Conservation (phyloP, 768 basidiomycete genomes). For the Rhodocollybia butyracea region DNA sequence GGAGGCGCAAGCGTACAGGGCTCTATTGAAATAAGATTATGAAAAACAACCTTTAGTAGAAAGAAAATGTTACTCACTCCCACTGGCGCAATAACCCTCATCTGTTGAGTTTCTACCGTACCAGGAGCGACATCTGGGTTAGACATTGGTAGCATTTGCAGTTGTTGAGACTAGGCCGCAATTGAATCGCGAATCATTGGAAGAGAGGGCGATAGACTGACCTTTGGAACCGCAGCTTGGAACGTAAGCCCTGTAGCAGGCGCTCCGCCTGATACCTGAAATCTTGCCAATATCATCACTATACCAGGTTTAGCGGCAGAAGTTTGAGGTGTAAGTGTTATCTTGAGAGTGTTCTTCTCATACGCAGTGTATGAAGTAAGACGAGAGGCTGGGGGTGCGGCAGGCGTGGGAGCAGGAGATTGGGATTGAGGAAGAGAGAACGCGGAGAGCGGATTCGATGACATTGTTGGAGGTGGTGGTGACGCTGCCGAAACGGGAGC, state of each 20-base stretch:
- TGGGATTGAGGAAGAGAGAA: slow-evolving; percentile 37
- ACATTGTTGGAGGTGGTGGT: slow-evolving; percentile 16
- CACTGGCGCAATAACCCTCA: slow-evolving; percentile 85
- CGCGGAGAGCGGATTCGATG: slow-evolving; percentile 26
- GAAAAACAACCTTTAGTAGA: slow-evolving; percentile 4
- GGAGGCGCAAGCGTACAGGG: slow-evolving; percentile 77
- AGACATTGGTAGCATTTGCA: slow-evolving; percentile 98
- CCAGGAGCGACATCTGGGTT: slow-evolving; percentile 77
- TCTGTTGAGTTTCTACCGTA: slow-evolving; percentile 87
- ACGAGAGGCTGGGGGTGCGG: slow-evolving; percentile 43
- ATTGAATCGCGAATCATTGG: background rate
- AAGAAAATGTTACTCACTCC: slow-evolving; percentile 58
- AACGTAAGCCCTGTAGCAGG: slow-evolving; percentile 73
- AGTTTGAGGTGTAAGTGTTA: slow-evolving; percentile 87
- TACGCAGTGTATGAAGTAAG: slow-evolving; percentile 82
- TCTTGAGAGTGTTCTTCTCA: slow-evolving; percentile 85
- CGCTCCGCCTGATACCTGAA: slow-evolving; percentile 61
- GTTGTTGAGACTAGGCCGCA: slow-evolving; percentile 74
- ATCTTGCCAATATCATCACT: slow-evolving; percentile 86
- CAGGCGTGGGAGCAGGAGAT: slow-evolving; percentile 30
- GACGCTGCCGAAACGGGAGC: slow-evolving; percentile 17
- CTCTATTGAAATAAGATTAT: slow-evolving; percentile 45
- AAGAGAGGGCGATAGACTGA: slow-evolving; percentile 24
- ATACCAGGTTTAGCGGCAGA: slow-evolving; percentile 80
- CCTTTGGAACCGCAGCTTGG: slow-evolving; percentile 97